Conservation (phyloP, 176 grass and related monocot genomes). For the Oryza nivara region DNA sequence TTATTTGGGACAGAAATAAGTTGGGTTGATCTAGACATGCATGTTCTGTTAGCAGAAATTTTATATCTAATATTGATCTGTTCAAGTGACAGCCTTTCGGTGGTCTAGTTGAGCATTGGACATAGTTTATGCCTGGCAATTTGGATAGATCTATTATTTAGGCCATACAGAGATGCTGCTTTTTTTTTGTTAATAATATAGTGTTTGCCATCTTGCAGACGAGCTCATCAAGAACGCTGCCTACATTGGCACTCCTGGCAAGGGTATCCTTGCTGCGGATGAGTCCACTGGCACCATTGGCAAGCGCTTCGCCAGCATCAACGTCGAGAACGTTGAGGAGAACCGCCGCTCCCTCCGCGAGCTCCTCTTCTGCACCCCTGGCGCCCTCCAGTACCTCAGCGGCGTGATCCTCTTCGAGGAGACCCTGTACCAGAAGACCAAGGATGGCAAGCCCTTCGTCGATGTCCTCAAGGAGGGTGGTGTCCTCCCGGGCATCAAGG, state of each 20-base stretch:
- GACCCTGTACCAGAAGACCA: constrained; percentile 8
- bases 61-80: not conserved
- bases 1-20: not conserved
- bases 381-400: not conserved
- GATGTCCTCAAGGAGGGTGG: not conserved
- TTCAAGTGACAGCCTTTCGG: not conserved
- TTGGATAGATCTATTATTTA: not conserved
- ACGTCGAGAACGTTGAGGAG: not conserved
- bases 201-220: not conserved
- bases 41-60: not conserved
- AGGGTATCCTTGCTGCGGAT: not conserved
- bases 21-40: not conserved
- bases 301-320: constrained; percentile 7
- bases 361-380: not conserved
- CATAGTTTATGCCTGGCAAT: not conserved
- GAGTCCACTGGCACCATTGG: not conserved
- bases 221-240: constrained; percentile 2
- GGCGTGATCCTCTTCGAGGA: constrained; percentile 13
- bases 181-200: not conserved
- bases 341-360: not conserved
- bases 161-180: not conserved
- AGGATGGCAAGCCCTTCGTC: not conserved
- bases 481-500: not conserved
- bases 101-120: not conserved
- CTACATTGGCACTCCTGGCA: not conserved